These are phyloP conservation scores for Salix koriyanagi DNA, from an alignment of 345 rosid species.

Conservation along the genomic window DNA sequence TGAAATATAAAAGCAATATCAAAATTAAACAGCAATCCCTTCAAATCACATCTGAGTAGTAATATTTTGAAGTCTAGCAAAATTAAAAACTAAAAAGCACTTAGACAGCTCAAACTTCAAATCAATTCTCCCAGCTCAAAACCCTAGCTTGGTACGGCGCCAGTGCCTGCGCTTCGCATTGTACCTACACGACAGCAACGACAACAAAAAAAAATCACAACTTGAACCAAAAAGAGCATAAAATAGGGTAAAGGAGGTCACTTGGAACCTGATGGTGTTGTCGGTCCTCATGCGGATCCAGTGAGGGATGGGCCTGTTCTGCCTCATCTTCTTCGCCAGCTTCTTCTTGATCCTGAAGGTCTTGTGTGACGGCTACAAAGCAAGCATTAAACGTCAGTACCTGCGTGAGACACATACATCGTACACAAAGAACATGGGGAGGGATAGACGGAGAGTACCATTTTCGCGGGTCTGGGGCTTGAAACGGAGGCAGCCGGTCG, in stretches of 20 bases:
- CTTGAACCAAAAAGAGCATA: not conserved
- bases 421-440: not conserved
- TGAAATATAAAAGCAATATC: not conserved
- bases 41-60: not conserved
- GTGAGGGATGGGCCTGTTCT: constrained; percentile 29
- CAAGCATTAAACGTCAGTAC: not conserved
- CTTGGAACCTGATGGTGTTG: constrained; percentile 21
- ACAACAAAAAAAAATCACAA: not conserved
- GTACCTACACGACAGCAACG: constrained; percentile 31
- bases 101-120: not conserved
- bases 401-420: too few species aligned
- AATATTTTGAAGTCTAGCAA: not conserved
- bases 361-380: constrained; percentile 24
- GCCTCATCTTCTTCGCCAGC: constrained; percentile 31
- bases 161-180: constrained; percentile 70
- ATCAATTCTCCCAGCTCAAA: constrained; percentile 25
- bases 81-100: not conserved
- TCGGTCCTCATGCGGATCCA: constrained; percentile 30
- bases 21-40: not conserved
- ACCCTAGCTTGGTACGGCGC: constrained; percentile 70
- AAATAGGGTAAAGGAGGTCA: not conserved
- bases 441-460: not conserved
- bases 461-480: constrained; percentile 4
- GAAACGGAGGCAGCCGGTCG: not conserved
- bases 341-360: constrained; percentile 25